Evolutionary conservation across 2,329 filamentous ascomycete genomes (phyloP).

Genomic region (Aspergillus sp.): DNA sequence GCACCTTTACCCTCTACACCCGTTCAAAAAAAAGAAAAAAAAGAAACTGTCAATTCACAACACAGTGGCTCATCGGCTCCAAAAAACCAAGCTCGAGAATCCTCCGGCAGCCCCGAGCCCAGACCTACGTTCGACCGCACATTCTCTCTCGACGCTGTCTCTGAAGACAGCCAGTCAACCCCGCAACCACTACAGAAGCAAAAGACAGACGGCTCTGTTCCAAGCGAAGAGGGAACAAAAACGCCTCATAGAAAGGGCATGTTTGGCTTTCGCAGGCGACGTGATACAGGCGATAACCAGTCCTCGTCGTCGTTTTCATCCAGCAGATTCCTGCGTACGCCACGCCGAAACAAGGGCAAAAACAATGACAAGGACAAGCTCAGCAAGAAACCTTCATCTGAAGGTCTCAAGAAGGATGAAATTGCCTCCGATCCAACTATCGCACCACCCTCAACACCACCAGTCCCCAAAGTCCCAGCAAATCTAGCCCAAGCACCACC

Average conservation of each 20-base stretch:
- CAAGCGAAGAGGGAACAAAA: not conserved
- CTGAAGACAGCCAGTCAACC: slow-evolving; percentile 3
- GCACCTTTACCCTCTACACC: not conserved
- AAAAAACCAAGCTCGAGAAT: slow-evolving; percentile 2
- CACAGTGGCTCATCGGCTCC: not conserved
- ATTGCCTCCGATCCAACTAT: not conserved
- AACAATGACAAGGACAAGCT: no score
- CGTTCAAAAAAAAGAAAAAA: not conserved
- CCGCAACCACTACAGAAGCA: not conserved
- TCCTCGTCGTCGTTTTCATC: not conserved
- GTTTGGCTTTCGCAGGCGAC: slow-evolving; percentile 13
- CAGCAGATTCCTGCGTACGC: slow-evolving; percentile 7
- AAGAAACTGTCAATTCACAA: not conserved
- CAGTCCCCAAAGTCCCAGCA: not conserved
- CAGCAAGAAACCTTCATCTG: not conserved
- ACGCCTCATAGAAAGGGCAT: slow-evolving; percentile 10
- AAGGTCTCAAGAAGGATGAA: not conserved
- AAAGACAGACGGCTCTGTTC: not conserved
- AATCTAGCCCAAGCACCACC: not conserved
- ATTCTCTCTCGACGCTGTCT: slow-evolving; percentile 4
- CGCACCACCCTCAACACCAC: slow-evolving; percentile 3
- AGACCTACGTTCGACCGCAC: not conserved
- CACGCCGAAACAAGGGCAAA: slow-evolving; percentile 3
- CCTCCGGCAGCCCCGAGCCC: slow-evolving; percentile 4
- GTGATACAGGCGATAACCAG: slow-evolving; percentile 5